A percentile compares a stretch with the other conserved stretches of the same genome.
These are phyloP conservation scores for Berberis vulgaris DNA, from an alignment of 164 flowering plant genomes.

Conservation along the genomic window DNA sequence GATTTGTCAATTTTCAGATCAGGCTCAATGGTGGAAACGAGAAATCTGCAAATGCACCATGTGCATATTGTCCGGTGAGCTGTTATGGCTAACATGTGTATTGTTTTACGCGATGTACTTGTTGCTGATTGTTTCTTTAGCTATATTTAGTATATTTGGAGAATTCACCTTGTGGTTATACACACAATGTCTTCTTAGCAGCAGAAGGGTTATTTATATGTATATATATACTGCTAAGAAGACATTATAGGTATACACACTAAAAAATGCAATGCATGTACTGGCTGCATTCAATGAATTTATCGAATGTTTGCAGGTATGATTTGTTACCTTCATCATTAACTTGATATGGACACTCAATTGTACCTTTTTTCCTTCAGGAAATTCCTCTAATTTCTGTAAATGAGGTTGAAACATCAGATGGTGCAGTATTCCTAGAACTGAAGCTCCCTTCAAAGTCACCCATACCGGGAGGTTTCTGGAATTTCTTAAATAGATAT, in stretches of 20 bases:
- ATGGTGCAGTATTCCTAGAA: slow-evolving; percentile 57
- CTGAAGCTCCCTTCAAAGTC: slow-evolving; percentile 45
- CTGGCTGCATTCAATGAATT: no score
- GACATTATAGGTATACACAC: no score
- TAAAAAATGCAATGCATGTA: no score
- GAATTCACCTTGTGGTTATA: no score
- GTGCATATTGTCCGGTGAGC: slow-evolving; percentile 18
- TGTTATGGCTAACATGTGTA: not conserved
- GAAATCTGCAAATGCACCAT: slow-evolving; percentile 7
- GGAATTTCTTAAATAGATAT: slow-evolving; percentile 78
- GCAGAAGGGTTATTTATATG: no score
- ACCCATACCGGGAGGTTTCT: slow-evolving; percentile 26
- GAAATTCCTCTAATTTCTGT: slow-evolving; percentile 48
- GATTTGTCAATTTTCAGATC: slow-evolving; percentile 8
- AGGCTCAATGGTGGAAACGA: slow-evolving; percentile 7
- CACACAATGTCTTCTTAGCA: no score
- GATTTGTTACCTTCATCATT: no score
- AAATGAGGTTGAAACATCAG: slow-evolving; percentile 40
- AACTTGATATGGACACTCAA: no score
- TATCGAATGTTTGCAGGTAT: no score
- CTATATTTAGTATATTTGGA: no score
- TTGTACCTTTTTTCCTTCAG: slow-evolving; percentile 18
- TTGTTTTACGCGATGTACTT: not conserved
- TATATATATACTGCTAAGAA: no score
- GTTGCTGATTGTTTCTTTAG: not conserved